A percentile compares a stretch with the other conserved stretches of the same genome.
Evolutionary conservation across 352 stramenopile species (phyloP).

Genomic region (Phytophthora tentaculata): DNA sequence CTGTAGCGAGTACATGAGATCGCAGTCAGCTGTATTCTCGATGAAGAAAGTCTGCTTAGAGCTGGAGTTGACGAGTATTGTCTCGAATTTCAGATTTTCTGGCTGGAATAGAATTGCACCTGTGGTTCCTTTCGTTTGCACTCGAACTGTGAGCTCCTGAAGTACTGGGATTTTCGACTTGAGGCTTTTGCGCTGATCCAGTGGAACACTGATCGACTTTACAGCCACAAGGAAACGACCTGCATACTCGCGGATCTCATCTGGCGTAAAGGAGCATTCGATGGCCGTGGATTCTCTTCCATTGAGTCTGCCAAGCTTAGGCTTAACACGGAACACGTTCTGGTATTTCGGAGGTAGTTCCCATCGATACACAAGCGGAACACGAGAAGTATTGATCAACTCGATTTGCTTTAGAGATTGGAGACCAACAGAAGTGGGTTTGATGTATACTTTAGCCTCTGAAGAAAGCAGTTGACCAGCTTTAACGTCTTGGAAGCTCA

Average conservation of each 20-base stretch:
- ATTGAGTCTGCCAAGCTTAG: slow-evolving; percentile 78
- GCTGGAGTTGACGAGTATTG: slow-evolving; percentile 86
- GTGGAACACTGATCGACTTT: slow-evolving; percentile 76
- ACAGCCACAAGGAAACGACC: slow-evolving; percentile 68
- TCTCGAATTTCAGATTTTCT: slow-evolving; percentile 68
- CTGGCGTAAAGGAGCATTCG: slow-evolving; percentile 81
- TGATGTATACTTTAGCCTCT: slow-evolving; percentile 74
- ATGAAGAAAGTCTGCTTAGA: slow-evolving; percentile 69
- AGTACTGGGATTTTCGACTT: slow-evolving; percentile 50
- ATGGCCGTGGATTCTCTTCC: slow-evolving; percentile 77
- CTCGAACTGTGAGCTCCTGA: slow-evolving; percentile 65
- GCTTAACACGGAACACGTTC: slow-evolving; percentile 68
- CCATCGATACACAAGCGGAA: slow-evolving; percentile 89
- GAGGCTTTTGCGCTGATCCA: slow-evolving; percentile 26
- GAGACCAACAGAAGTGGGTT: slow-evolving; percentile 85
- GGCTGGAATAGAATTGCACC: slow-evolving; percentile 87
- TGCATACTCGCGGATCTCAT: slow-evolving; percentile 73
- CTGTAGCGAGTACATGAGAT: slow-evolving; percentile 63
- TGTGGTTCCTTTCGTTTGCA: slow-evolving; percentile 75
- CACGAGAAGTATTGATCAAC: slow-evolving; percentile 81
- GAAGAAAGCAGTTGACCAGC: slow-evolving; percentile 11
- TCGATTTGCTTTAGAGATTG: slow-evolving; percentile 55
- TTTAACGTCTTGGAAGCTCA: slow-evolving; percentile 53
- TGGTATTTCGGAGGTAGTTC: slow-evolving; percentile 67
- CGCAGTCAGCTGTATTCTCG: slow-evolving; percentile 83